Base-by-base conservation (phyloP, 192 early-diverging fungal genomes). In the Podila epigama region DNA sequence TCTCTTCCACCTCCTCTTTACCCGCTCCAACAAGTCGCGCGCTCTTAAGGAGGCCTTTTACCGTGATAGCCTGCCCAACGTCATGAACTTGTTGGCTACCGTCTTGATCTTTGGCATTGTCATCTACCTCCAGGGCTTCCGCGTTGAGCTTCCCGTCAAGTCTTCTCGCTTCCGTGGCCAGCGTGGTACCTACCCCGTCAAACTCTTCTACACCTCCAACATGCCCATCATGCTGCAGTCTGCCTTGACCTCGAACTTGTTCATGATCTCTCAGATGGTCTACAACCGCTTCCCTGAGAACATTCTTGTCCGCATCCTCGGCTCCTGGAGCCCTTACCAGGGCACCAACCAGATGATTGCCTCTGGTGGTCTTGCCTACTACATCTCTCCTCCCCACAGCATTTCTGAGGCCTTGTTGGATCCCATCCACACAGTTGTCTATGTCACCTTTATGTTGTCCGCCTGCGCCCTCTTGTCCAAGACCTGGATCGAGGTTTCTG, bases 201-300 rank as follows among this genome's bases (percentile, higher is more conserved):
- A 99, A 90, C 86, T 99, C 48, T 98, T 99, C 85, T 99, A 99
- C 89, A 99, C 98, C 36, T 98, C 96, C 70, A 99, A 98, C 88
- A 99, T 99, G 98, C 92, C 98, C 54, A 98, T 99, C 79, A 98
- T 99, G 98, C 90, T 99, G 58, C 96, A 98, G 85, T 98, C 96
- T 33, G 96, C 98, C 41, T 85, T 99, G 64, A 92, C 95, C 39
- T 97, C 96, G 60, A 94, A 99, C 71, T 86, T 97, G 60, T 99
- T 97, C 82, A 94, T 99, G 87, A 95, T 99, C 82, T 97, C 96
- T 25, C 98, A 99, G 89, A 88, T 98, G 81, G 87, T 98, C 67
- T 97, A 94, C 92, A 97, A 93, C 85, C 87, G 97, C 58, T 99
- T 97, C 91, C 96, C 96, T 6, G 93, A 95, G 50, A 99, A 97